Evolutionary conservation across 768 basidiomycete species (phyloP), one percentile per base, ranked within the genome.

Genomic region (Lactifluus subvellereus): DNA sequence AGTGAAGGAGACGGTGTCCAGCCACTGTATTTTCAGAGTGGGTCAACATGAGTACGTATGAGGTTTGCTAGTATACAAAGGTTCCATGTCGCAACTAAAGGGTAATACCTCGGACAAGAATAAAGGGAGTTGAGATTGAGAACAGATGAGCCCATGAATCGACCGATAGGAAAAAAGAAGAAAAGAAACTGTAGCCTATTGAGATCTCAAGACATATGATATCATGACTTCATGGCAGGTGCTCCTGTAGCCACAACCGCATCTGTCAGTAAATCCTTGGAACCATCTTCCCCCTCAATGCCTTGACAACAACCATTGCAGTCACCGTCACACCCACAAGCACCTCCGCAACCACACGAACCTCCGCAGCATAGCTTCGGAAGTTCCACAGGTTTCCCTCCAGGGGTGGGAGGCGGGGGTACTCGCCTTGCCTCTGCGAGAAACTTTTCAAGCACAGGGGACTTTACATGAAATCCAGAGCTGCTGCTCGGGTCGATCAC

Each of bases 351-450:
- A 13, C 47, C 52, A 48, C 67, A 66, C n/a, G 54, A 63, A 40
- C 65, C 67, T 10, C 61, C 67, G 37, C 67, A 68, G 52, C 67
- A 68, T 47, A 68, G 35, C 61, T 68, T 68, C 10, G 61, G 67
- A 52, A 68, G 45, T 54, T 56, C 61, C 14, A 68, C 67, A 11
- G 61, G 56, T 40, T 49, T 62, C 47, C 67, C 67, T 20, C 66
- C 66, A 2, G n/a, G 22, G 10, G 51, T 45, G 22, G 66, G 66
- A 5, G 67, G 67, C 11, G 52, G 60, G 2, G 67, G 67, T 20
- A 68, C 48, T 38, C 58, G 67, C 40, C 56, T 35, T 40, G 67
- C 67, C 18, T 51, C 35, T n/a, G 61, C 65, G 42, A 66, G 51
- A 43, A 68, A 68, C 32, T 38, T 58, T n/a, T 68, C 65, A 3